Evolutionary conservation across 768 basidiomycete species (phyloP), one percentile per base, ranked within the genome.

Genomic region (Imleria badia): DNA sequence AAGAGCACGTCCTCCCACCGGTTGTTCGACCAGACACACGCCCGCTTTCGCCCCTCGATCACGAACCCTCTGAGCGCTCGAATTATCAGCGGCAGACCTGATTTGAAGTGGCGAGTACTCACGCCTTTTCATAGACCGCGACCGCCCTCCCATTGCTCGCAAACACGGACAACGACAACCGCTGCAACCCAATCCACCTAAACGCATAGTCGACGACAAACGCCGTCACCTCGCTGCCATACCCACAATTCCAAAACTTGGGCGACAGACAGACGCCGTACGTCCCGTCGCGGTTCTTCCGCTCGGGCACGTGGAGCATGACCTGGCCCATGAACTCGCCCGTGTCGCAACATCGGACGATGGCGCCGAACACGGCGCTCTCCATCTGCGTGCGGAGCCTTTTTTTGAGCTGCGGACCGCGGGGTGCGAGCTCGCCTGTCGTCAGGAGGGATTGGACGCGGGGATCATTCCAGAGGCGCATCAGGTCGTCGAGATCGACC

Each of bases 121-220:
- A 79, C 79, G 74, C 61, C 55, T 73, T 75, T 55, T 71, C 68
- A 41, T 79, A 79, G 13, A 79, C 63, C 47, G 63, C 60, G 23
- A 76, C 54, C 6, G 77, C 78, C 20, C 71, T 60, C 41, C 56
- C 66, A 41, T 81, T 80, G 15, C 60, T 66, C 29, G 72, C 72
- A 44, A 73, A 63, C 41, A 77, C 75, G 1, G 60, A 65, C 48
- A 80, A 62, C 30, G 77, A 73, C 52, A 80, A 54, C 14, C 77
- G 73, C 40, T 77, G 74, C 58, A 78, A 50, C 26, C 64, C 70
- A 45, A 80, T 59, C 62, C 69, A 69, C 39, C 68, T 52, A 30
- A 80, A 80, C 22, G 68, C 67, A 51, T 78, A 66, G 30, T 77
- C 74, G 13, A 77, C 60, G 33, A 79, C 61, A 56, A 76, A 79